A percentile compares a stretch with the other conserved stretches of the same genome.
Evolutionary conservation across 140 eudicot species (phyloP).

Genomic region (Ambrosia hybrid): DNA sequence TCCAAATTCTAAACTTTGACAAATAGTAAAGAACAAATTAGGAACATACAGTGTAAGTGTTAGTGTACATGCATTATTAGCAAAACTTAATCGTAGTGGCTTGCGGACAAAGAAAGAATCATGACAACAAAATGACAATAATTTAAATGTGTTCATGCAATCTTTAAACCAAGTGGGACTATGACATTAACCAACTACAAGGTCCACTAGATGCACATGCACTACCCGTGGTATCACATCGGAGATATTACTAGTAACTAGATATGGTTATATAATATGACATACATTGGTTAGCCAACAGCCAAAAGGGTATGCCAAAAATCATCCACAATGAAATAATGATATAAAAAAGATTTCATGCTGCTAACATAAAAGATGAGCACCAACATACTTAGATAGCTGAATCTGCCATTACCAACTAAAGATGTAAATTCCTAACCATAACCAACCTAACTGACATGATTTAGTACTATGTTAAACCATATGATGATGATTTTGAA

Average conservation of each 20-base stretch:
- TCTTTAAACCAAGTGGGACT: conserved; percentile 33
- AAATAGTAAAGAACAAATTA: conserved; percentile 1
- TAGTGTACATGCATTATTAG: not conserved
- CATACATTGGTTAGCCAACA: conserved; percentile 16
- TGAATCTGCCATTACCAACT: too few species aligned
- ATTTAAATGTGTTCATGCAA: conserved; percentile 19
- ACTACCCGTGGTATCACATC: conserved; percentile 18
- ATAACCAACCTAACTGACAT: too few species aligned
- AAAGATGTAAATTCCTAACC: too few species aligned
- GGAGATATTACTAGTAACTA: not conserved
- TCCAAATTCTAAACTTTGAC: not conserved
- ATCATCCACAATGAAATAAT: not conserved
- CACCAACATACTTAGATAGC: too few species aligned
- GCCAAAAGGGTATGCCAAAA: conserved; percentile 11
- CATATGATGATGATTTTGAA: too few species aligned
- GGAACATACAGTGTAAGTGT: not conserved
- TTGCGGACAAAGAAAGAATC: not conserved
- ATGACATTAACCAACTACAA: conserved; percentile 34
- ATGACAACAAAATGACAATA: conserved; percentile 7
- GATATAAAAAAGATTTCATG: not conserved
- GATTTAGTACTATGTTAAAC: too few species aligned
- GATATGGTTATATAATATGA: conserved; percentile 34
- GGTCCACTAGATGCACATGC: conserved; percentile 25
- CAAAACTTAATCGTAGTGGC: not conserved
- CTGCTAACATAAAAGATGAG: not conserved